Evolutionary conservation across 192 early-diverging fungal genomes (phyloP).

Genomic region (Coemansia sp.): DNA sequence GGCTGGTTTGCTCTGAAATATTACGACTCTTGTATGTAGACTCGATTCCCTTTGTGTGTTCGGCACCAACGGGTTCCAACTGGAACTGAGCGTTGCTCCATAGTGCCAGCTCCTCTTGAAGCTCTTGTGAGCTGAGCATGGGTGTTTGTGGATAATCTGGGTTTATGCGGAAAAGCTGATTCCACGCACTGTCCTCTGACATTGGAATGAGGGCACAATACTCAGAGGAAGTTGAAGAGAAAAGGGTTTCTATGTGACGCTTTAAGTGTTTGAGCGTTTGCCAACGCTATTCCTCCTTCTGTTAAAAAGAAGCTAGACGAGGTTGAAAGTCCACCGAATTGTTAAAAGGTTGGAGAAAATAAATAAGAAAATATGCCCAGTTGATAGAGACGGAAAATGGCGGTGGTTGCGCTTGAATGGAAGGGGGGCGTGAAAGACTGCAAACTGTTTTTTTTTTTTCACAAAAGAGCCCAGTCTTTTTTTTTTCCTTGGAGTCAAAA

Average conservation of each 20-base stretch:
- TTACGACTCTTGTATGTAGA: conserved; percentile 4
- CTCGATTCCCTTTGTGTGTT: background rate
- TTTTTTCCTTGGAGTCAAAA: background rate
- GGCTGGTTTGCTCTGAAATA: background rate
- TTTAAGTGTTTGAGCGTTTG: background rate
- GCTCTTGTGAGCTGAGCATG: conserved; percentile 61
- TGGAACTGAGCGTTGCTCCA: conserved; percentile 72
- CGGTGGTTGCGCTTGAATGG: background rate
- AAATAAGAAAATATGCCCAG: background rate
- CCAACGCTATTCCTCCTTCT: background rate
- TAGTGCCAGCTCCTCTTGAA: conserved; percentile 63
- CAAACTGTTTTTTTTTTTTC: background rate
- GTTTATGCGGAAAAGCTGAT: conserved; percentile 54
- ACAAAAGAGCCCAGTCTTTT: too few species aligned
- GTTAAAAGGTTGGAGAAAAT: background rate
- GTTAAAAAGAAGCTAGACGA: background rate
- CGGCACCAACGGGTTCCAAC: conserved; percentile 54
- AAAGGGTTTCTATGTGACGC: background rate
- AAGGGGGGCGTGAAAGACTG: background rate
- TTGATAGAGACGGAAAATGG: background rate
- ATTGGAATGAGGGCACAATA: conserved; percentile 15
- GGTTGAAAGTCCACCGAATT: background rate
- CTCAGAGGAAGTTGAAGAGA: too few species aligned
- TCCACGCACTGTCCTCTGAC: conserved; percentile 48
- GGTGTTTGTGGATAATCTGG: conserved; percentile 55